These are phyloP conservation scores for Talaromyces borbonicus DNA, from an alignment of 495 filamentous ascomycete genomes.

Conservation along the genomic window DNA sequence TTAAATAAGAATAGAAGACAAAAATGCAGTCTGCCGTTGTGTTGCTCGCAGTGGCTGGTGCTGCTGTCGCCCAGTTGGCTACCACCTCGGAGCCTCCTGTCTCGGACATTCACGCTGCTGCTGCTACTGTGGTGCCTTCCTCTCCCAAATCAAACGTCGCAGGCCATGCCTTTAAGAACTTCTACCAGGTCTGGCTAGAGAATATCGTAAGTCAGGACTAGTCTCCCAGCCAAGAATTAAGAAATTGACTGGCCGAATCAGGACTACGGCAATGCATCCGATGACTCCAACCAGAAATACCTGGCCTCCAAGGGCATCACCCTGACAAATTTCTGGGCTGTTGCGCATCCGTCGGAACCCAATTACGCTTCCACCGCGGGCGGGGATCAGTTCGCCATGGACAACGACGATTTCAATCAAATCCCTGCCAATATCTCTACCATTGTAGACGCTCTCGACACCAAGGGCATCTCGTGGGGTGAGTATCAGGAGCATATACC, in stretches of 20 bases:
- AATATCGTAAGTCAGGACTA: conserved; percentile 49
- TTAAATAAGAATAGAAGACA: too few relatives aligned
- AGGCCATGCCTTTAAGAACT: conserved; percentile 57
- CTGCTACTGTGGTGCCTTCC: conserved; percentile 23
- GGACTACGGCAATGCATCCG: conserved; percentile 44
- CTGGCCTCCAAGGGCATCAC: conserved; percentile 53
- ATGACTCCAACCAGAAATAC: conserved; percentile 43
- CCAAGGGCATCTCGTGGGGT: conserved; percentile 56
- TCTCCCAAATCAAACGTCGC: conserved; percentile 50
- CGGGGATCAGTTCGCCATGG: conserved; percentile 61
- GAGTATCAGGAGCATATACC: conserved; percentile 63
- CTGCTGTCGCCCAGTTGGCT: conserved; percentile 21
- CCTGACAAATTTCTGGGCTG: conserved; percentile 52
- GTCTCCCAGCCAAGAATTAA: too few relatives aligned
- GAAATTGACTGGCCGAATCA: conserved; percentile 15
- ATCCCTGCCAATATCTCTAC: conserved; percentile 55
- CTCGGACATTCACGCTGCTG: conserved; percentile 23
- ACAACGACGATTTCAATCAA: conserved; percentile 50
- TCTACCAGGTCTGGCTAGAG: conserved; percentile 63
- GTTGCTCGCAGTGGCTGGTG: conserved; percentile 16
- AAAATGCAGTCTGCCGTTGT: conserved; percentile 6
- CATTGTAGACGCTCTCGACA: conserved; percentile 59
- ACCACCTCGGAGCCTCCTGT: conserved; percentile 20
- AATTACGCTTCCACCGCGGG: conserved; percentile 58
- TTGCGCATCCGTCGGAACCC: conserved; percentile 60